Evolutionary conservation across 495 filamentous ascomycete genomes (phyloP).

Genomic region (Lasiosphaeris hirsuta): DNA sequence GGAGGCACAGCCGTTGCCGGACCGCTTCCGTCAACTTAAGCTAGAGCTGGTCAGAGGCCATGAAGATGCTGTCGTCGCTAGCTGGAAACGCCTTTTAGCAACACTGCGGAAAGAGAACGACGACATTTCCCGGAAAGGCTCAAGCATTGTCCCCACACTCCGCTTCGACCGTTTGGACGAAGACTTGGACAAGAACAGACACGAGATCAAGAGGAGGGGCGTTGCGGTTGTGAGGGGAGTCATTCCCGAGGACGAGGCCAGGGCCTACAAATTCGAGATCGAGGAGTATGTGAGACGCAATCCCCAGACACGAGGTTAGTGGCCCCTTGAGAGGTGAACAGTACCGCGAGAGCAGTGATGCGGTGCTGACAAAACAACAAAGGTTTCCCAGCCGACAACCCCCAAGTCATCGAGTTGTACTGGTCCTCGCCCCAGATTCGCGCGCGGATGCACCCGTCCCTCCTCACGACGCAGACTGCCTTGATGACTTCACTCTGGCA

Average conservation of each 20-base stretch:
- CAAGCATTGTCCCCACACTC: conserved; percentile 55
- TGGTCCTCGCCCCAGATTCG: conserved; percentile 76
- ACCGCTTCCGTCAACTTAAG: conserved; percentile 78
- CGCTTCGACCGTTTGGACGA: conserved; percentile 52
- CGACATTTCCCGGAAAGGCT: conserved; percentile 36
- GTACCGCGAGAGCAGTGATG: not conserved
- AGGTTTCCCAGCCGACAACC: conserved; percentile 52
- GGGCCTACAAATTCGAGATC: conserved; percentile 54
- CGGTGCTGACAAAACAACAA: conserved; percentile 11
- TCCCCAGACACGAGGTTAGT: conserved; percentile 49
- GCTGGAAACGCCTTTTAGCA: conserved; percentile 68
- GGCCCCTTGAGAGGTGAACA: not conserved
- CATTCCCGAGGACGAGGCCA: conserved; percentile 55
- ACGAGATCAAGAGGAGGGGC: conserved; percentile 59
- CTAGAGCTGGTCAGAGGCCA: conserved; percentile 56
- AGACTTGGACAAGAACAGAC: conserved; percentile 38
- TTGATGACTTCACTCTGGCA: conserved; percentile 76
- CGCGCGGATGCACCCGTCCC: conserved; percentile 67
- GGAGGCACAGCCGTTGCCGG: conserved; percentile 59
- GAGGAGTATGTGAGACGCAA: conserved; percentile 63
- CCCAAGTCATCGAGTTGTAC: conserved; percentile 85
- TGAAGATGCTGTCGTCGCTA: conserved; percentile 56
- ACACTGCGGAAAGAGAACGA: conserved; percentile 54
- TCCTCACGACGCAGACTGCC: conserved; percentile 66
- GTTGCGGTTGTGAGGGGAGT: conserved; percentile 62